Evolutionary conservation across 2,329 filamentous ascomycete genomes (phyloP).

Genomic region (Ceratocystiopsis sp.): DNA sequence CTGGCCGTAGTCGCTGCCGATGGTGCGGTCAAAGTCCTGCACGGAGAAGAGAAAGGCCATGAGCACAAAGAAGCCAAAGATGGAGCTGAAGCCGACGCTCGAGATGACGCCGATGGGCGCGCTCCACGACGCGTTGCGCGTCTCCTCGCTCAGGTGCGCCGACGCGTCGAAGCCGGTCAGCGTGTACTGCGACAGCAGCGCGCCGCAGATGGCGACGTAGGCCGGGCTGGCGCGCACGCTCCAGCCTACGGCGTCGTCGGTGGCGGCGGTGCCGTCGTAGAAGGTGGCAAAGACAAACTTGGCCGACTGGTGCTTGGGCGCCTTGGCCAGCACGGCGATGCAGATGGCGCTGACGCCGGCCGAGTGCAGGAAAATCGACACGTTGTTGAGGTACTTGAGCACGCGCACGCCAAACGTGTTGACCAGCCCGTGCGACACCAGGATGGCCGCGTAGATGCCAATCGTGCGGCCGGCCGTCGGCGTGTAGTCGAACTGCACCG

Average conservation of each 20-base stretch:
- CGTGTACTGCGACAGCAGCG: constrained; percentile 34
- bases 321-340: constrained; percentile 38
- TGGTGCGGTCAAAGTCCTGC: constrained; percentile 33
- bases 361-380: constrained; percentile 36
- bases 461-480: constrained; percentile 31
- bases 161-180: constrained; percentile 31
- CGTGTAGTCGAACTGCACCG: constrained; percentile 20
- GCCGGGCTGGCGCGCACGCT: constrained; percentile 31
- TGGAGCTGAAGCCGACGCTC: constrained; percentile 34
- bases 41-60: constrained; percentile 40
- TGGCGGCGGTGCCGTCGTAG: constrained; percentile 31
- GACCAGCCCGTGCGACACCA: constrained; percentile 34
- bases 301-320: constrained; percentile 36
- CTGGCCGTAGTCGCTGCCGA: constrained; percentile 28
- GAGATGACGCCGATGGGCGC: constrained; percentile 41
- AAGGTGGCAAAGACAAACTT: constrained; percentile 38
- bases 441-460: constrained; percentile 41
- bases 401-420: constrained; percentile 40
- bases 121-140: constrained; percentile 35
- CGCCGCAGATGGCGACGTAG: constrained; percentile 36
- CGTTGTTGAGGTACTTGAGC: constrained; percentile 39
- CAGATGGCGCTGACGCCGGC: constrained; percentile 33
- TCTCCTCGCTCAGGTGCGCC: constrained; percentile 41
- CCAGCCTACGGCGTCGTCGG: constrained; percentile 28
- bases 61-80: constrained; percentile 44